These are phyloP conservation scores for Boletus semigastroideus DNA, from an alignment of 1,284 basidiomycete genomes.

Conservation along the genomic window DNA sequence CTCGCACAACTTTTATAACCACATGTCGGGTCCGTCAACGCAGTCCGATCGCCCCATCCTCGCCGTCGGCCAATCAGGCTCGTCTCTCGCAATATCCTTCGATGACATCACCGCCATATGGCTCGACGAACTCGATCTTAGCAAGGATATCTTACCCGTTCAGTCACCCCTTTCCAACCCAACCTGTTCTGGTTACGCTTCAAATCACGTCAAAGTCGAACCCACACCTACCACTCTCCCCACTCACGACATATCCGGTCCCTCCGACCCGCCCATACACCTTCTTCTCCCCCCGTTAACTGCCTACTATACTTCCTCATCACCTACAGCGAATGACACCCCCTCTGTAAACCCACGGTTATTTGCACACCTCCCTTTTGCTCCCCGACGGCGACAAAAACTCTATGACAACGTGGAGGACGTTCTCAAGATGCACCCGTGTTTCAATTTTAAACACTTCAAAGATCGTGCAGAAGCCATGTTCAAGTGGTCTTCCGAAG, in stretches of 20 bases:
- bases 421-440: constrained; percentile 49
- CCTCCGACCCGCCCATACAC: constrained; percentile 26
- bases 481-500: constrained; percentile 40
- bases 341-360: constrained; percentile 42
- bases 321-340: constrained; percentile 21
- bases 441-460: constrained; percentile 51
- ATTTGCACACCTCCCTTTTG: constrained; percentile 40
- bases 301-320: constrained; percentile 25
- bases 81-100: constrained; percentile 53
- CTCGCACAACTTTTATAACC: constrained; percentile 39
- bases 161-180: constrained; percentile 17
- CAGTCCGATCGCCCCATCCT: constrained; percentile 42
- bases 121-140: constrained; percentile 50
- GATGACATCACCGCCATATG: constrained; percentile 60
- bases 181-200: constrained; percentile 11
- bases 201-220: constrained; percentile 47
- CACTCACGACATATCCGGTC: constrained; percentile 7
- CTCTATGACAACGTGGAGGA: constrained; percentile 43
- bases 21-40: constrained; percentile 28
- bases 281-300: constrained; percentile 26
- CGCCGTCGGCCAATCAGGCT: constrained; percentile 38
- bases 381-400: constrained; percentile 37
- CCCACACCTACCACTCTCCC: constrained; percentile 37
- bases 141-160: constrained; percentile 24
- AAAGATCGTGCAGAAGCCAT: constrained; percentile 45